A percentile compares a stretch with the other conserved stretches of the same genome.
Conservation (phyloP, 2,329 filamentous ascomycete species). For the Stemphylium lycopersici region DNA sequence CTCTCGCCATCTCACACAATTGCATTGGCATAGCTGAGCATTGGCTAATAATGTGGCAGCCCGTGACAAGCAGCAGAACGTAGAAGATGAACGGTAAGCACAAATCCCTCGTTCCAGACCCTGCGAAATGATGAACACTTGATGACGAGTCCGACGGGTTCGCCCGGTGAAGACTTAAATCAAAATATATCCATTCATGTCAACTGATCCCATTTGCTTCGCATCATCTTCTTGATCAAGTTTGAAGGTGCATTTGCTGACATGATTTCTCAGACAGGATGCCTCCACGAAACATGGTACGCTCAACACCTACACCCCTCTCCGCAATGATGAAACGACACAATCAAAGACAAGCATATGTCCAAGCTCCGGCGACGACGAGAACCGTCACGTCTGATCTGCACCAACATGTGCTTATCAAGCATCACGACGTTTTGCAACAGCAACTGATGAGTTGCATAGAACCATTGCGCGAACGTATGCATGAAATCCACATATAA, state of each 20-base stretch:
- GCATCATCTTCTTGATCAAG: not conserved
- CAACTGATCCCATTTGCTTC: constrained; percentile 29
- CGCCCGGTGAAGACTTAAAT: constrained; percentile 67
- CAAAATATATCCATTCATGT: constrained; percentile 74
- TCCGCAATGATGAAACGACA: constrained; percentile 78
- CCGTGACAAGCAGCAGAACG: not conserved
- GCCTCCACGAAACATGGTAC: constrained; percentile 25
- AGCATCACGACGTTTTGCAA: not conserved
- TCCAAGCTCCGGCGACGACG: constrained; percentile 73
- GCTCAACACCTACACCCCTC: constrained; percentile 13
- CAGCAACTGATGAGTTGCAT: constrained; percentile 14
- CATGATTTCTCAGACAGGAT: constrained; percentile 6
- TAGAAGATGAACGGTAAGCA: constrained; percentile 25
- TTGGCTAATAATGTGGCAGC: constrained; percentile 15
- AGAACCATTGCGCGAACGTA: not conserved
- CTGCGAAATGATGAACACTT: constrained; percentile 56
- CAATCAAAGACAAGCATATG: constrained; percentile 94
- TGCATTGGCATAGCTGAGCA: constrained; percentile 1
- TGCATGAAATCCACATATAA: not conserved
- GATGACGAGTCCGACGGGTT: constrained; percentile 83
- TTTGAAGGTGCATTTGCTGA: constrained; percentile 11
- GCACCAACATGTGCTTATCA: constrained; percentile 11
- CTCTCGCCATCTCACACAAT: constrained; percentile 5
- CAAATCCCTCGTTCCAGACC: constrained; percentile 3
- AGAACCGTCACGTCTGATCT: constrained; percentile 48